Base-by-base conservation (phyloP, 305 asterid genomes). In the Solanum hybrid region DNA sequence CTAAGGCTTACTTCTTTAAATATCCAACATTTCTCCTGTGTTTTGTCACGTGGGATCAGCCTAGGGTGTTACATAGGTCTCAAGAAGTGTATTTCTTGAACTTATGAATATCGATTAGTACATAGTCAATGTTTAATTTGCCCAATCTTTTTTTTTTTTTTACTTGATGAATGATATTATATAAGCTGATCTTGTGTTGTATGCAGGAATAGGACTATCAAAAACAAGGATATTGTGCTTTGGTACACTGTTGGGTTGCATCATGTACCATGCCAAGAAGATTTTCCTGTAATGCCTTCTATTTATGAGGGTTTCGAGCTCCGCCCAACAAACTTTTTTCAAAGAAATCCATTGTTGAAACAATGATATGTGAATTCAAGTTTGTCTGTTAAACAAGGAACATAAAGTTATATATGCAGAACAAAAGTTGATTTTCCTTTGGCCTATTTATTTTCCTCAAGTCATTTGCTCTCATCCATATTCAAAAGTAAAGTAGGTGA, bases 201-300 rank as follows among this genome's bases (percentile, higher is more conserved):
- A n/a, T 91, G 93, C 92, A 96, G 98, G 95, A 93, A 93, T 65
- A 89, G 90, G 90, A 11, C 79, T 75, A 93, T 96, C 73, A 94
- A 90, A 79, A 94, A 95, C 79, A 93, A 91, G 87, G 97, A 95
- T 73, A 89, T 96, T 91, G 97, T 94, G 89, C 29, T 96, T 87
- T 96, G 98, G 98, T 94, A 95, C 37, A 96, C 96, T 5, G 88
- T 96, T 38, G 97, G 97, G 5, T 93, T 96, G 89, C 97, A 96
- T 91, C 98, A 96, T 91, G 92, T 41, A 89, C 97, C 98, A 36
- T 90, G 20, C 72, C 96, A 96, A 89, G 98, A 96, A 91, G 98
- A 96, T 89, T 96, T 92, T 73, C 98, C 97, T 51, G 95, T 95
- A 1, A 96, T 96, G 98, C 94, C 95, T n/a, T 76, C 93, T 75